Base-by-base conservation (phyloP, 352 stramenopile species). In the Pythium aphanidermatum region DNA sequence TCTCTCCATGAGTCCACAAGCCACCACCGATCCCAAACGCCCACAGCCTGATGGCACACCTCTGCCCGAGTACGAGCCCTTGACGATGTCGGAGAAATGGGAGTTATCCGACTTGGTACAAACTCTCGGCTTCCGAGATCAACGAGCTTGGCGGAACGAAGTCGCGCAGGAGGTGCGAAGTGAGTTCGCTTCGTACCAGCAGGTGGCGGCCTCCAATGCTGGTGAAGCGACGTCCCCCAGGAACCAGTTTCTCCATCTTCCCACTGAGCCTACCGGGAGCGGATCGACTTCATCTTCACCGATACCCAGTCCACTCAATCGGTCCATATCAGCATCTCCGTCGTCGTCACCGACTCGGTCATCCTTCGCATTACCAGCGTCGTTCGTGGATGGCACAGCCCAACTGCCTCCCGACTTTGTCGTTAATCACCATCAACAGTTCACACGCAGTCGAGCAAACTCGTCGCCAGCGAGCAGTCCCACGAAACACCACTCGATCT, bases 71-170 rank as follows among this genome's bases (percentile, higher is more conserved):
- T 59, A 63, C 12, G 42, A 46, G 21, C 67, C 67, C 2, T 40
- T 91, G 4, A 74, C 41, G 2, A 56, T 63, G 16, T 46, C 56
- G 27, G 75, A 91, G 47, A 43, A 62, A 7, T 87, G 74, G 73
- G 65, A 82, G 54, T 52, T 86, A 11, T 91, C 78, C 0, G 78
- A 91, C 37, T 58, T 86, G 5, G 53, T 91, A 29, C 44, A 66
- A 11, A 38, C 58, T 14, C 64, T 85, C 30, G 12, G 57, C 2
- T 61, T 90, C 4, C 52, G 60, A 17, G 63, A 83, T 1, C 75
- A 84, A 55, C 65, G 70, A 8, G 45, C 63, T 25, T 77, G 67
- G 43, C 66, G 75, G n/a, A 58, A 65, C 14, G 42, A 73, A 6
- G 56, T 69, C 2, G 61, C 70, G 31, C 52, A 67, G 12, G 40